phyloP scores from a whole-genome alignment of 306 rosid genomes.

The Fragaria ananassa region DNA sequence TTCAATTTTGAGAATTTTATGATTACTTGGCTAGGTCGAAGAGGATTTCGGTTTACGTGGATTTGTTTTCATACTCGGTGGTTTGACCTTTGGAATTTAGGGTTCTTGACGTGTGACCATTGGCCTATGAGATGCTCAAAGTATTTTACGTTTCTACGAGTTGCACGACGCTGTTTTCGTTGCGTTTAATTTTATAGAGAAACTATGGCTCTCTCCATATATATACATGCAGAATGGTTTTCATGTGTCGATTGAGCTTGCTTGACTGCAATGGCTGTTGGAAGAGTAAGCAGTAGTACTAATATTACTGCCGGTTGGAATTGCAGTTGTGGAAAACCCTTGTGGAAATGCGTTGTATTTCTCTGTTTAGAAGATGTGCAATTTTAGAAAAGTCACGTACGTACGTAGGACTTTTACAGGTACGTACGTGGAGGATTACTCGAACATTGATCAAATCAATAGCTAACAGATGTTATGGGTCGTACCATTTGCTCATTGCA shows the following conservation, averaged over 20 bases:
- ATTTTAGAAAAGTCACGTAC: too few relatives aligned
- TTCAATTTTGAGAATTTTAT: not conserved
- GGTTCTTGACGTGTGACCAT: not conserved
- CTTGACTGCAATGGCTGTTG: not conserved
- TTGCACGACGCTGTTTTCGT: not conserved
- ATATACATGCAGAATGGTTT: slow-evolving; percentile 5
- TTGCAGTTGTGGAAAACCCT: not conserved
- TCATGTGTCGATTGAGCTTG: not conserved
- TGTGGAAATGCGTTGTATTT: not conserved
- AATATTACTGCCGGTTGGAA: not conserved
- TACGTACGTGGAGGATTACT: too few relatives aligned
- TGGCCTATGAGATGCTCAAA: not conserved
- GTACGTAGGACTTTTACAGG: too few relatives aligned
- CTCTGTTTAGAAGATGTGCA: too few relatives aligned
- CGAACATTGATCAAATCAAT: not conserved
- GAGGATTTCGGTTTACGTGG: not conserved
- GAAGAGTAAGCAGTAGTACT: not conserved
- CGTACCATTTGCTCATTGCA: too few relatives aligned
- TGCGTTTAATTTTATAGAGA: not conserved
- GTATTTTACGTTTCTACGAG: not conserved
- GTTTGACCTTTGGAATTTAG: slow-evolving; percentile 20
- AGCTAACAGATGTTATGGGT: not conserved
- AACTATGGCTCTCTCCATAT: not conserved
- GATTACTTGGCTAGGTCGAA: not conserved
- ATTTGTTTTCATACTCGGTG: slow-evolving; percentile 20